Base-by-base conservation (phyloP, 1,284 basidiomycete species). In the Ganoderma lucidum region DNA sequence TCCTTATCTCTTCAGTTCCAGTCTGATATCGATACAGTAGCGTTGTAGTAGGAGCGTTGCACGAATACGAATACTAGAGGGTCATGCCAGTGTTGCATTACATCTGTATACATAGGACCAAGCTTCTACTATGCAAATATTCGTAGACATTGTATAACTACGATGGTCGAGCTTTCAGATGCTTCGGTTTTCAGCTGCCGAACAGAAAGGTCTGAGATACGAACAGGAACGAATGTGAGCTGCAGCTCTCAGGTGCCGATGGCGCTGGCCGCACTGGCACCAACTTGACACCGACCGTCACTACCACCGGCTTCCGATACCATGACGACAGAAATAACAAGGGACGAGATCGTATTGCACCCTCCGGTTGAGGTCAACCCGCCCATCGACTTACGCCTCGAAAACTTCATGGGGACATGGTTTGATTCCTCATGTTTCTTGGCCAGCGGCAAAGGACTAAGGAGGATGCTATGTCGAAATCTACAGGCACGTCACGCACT, bases 341-440 rank as follows among this genome's bases (percentile, higher is more conserved):
- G 48, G 17, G 66, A 37, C 37, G 41, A 61, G 15, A 42, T 75
- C 37, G 58, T 68, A 14, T 17, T 72, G 23, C 67, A 66, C 62
- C 19, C 65, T 3, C 71, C 73, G 3, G 64, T 69, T 32, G 56
- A 15, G 4, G 62, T 68, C 32, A 69, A 70, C 41, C 67, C 71
- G 23, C 65, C 66, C 6, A 71, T 75, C 28, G 70, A 72, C 23
- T 55, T 74, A 15, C 62, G 73, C 45, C 37, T 84, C 64, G 79
- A 84, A 48, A 77, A 76, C 70, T 81, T 86, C 72, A 83, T 85
- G 81, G 84, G 84, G 17, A 81, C 78, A 60, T 86, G 79, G 79
- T 77, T 48, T 70, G 37, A n/a, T 30, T 15, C 15, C 53, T 17
- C 12, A 15, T 61, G 41, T 61, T 61, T 23, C 12, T 39, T 8